phyloP scores from a whole-genome alignment of 202 grass and related monocot genomes.

The Setaria viridis region DNA sequence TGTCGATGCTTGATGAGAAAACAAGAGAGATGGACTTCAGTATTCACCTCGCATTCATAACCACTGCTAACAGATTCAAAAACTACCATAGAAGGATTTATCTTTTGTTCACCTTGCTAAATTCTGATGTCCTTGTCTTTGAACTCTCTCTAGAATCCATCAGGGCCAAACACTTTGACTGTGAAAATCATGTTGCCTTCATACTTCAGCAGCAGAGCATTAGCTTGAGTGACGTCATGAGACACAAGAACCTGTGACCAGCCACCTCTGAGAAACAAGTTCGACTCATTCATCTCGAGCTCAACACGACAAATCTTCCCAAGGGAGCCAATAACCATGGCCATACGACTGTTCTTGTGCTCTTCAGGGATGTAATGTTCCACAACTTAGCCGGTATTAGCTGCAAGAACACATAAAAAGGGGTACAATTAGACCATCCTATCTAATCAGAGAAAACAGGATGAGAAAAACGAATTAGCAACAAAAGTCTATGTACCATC shows the following conservation, averaged over 20 bases:
- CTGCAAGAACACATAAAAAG: slow-evolving; percentile 5
- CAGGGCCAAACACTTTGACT: slow-evolving; percentile 12
- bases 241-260: slow-evolving; percentile 12
- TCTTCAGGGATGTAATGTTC: neutral
- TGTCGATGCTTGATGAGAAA: neutral
- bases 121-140: neutral
- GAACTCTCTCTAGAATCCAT: slow-evolving; percentile 5
- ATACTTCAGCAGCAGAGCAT: slow-evolving; percentile 20
- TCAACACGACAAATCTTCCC: slow-evolving; percentile 20
- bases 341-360: neutral
- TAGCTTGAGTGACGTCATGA: neutral
- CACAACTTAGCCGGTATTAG: neutral
- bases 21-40: neutral
- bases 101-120: neutral
- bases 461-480: neutral
- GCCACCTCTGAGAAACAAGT: neutral
- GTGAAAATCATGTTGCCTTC: slow-evolving; percentile 37
- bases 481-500: neutral
- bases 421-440: neutral
- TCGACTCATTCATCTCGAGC: neutral
- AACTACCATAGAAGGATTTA: neutral
- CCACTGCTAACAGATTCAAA: neutral
- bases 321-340: neutral
- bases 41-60: neutral
- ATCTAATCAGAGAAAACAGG: neutral